Evolutionary conservation across 306 rosid genomes (phyloP).

Genomic region (Oxytropis ochrocephala): DNA sequence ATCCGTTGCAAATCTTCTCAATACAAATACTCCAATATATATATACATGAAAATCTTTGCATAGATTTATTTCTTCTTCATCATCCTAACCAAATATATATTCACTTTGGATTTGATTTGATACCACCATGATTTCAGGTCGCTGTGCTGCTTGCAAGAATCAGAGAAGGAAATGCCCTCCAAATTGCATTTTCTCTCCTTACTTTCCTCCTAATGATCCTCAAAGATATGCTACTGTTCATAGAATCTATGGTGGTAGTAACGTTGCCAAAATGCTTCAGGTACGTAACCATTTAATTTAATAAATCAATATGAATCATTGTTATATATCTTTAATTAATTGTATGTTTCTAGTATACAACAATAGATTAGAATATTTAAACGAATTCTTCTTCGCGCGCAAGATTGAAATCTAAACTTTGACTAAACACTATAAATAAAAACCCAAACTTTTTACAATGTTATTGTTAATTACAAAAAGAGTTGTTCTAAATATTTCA

Average conservation of each 20-base stretch:
- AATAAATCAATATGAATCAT: neutral
- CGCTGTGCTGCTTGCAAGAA: slow-evolving; percentile 63
- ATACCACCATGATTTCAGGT: slow-evolving; percentile 12
- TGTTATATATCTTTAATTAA: no score
- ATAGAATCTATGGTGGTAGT: slow-evolving; percentile 57
- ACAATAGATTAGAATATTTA: no score
- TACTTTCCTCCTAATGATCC: slow-evolving; percentile 57
- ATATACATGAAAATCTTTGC: slow-evolving; percentile 13
- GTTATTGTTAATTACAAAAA: no score
- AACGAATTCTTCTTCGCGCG: no score
- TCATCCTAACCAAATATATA: neutral
- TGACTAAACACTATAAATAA: no score
- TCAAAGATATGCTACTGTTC: slow-evolving; percentile 56
- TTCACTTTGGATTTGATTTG: slow-evolving; percentile 17
- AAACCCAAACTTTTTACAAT: no score
- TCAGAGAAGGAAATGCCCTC: slow-evolving; percentile 55
- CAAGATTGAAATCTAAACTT: no score
- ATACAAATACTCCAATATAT: slow-evolving; percentile 15
- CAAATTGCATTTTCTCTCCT: slow-evolving; percentile 59
- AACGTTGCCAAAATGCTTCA: slow-evolving; percentile 55
- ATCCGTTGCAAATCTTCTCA: slow-evolving; percentile 28
- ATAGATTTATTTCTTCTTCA: slow-evolving; percentile 26
- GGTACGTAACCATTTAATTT: slow-evolving; percentile 40
- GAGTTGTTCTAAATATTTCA: no score
- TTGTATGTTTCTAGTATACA: no score